Evolutionary conservation across 768 basidiomycete genomes (phyloP).

Genomic region (Trametes cubensis): DNA sequence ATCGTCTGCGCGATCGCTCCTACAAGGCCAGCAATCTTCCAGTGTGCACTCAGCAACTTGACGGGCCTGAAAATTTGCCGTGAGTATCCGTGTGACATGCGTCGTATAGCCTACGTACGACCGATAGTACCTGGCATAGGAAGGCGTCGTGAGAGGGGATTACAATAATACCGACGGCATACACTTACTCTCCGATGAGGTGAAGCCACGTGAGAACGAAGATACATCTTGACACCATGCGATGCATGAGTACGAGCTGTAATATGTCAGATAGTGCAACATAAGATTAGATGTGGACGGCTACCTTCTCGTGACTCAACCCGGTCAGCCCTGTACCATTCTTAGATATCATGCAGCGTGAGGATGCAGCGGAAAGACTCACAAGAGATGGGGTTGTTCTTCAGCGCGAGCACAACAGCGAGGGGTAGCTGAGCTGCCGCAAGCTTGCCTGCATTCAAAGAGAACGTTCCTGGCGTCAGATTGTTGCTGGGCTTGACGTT

Average conservation of each 20-base stretch:
- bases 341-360: not conserved
- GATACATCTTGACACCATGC: constrained; percentile 45
- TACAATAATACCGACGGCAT: not conserved
- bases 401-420: constrained; percentile 53
- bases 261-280: not conserved
- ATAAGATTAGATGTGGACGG: not conserved
- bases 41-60: constrained; percentile 4
- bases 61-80: constrained; percentile 3
- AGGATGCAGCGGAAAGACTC: not conserved
- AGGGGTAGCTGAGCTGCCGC: constrained; percentile 52
- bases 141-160: constrained; percentile 1
- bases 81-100: not conserved
- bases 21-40: constrained; percentile 28
- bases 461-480: constrained; percentile 26
- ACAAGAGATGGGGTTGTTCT: constrained; percentile 56
- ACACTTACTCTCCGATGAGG: constrained; percentile 33
- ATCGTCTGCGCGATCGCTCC: constrained; percentile 39
- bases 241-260: constrained; percentile 47
- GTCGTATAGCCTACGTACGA: not conserved
- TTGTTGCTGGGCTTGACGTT: constrained; percentile 5
- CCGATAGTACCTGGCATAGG: constrained; percentile 5
- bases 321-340: constrained; percentile 48
- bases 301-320: constrained; percentile 52
- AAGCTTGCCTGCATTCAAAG: constrained; percentile 41
- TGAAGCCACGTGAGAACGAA: constrained; percentile 50